Evolutionary conservation across 495 filamentous ascomycete genomes (phyloP).

Genomic region (Penicillium nucicola): DNA sequence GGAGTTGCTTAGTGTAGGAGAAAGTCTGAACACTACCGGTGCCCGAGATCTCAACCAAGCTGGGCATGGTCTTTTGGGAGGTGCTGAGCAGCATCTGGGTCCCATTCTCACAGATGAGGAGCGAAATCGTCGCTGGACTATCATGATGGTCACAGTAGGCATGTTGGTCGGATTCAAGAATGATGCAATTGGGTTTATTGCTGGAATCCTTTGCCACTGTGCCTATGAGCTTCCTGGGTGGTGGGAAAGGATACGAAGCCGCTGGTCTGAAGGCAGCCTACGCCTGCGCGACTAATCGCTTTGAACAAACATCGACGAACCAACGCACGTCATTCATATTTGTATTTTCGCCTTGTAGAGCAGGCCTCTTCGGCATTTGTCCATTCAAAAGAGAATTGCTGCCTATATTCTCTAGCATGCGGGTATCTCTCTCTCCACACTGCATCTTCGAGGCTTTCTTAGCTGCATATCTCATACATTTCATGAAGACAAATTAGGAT

Average conservation of each 20-base stretch:
- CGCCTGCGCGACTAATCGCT: conserved; percentile 12
- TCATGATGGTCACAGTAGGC: conserved; percentile 85
- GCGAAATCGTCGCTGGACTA: conserved; percentile 68
- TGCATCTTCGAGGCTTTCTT: too few species aligned
- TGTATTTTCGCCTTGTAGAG: too few species aligned
- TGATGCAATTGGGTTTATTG: conserved; percentile 80
- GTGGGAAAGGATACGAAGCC: conserved; percentile 21
- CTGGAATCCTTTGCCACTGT: conserved; percentile 72
- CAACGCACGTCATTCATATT: neutral
- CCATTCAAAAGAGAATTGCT: too few species aligned
- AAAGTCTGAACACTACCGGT: conserved; percentile 67
- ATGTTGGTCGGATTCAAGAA: conserved; percentile 82
- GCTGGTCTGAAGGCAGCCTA: conserved; percentile 35
- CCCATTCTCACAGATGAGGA: conserved; percentile 55
- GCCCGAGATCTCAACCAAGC: conserved; percentile 57
- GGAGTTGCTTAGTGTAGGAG: conserved; percentile 80
- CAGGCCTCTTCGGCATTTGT: too few species aligned
- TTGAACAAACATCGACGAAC: neutral
- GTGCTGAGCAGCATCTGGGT: conserved; percentile 34
- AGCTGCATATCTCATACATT: too few species aligned
- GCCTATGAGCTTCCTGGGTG: conserved; percentile 37
- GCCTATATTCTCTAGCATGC: too few species aligned
- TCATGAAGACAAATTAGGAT: too few species aligned
- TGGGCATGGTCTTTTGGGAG: conserved; percentile 29
- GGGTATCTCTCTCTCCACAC: too few species aligned